Base-by-base conservation (phyloP, 441 rosid species). In the Euphorbia neoarborescens region DNA sequence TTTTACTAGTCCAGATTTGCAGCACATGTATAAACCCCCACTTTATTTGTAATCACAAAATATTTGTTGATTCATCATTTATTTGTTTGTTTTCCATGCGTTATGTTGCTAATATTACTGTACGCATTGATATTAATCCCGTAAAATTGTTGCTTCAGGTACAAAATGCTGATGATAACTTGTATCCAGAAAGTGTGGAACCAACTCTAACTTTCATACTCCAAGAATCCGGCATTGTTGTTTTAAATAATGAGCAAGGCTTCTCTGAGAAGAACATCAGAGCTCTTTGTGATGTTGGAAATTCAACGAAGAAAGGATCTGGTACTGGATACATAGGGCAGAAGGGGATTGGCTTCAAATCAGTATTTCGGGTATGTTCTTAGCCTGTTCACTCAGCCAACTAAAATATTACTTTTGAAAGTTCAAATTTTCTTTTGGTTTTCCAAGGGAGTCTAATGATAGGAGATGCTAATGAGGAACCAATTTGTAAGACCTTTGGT, bases 311-410 rank as follows among this genome's bases (percentile, higher is more conserved):
- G 83, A 90, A 88, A 76, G 95, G 95, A 79, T 84, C 85, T 82
- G 83, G 83, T 71, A 60, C 79, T 72, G 99, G 99, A 62, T 95
- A 92, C 82, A 90, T 95, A 48, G 99, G 99, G 79, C 88, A 90
- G 87, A 95, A 95, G 82, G 99, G 99, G 77, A 95, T 95, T 77
- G 99, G 99, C 80, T 95, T 95, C 84, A 95, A 95, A 84, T 95
- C 99, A 68, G 99, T 95, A 65, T 95, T 92, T 83, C 92, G 97
- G 96, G 99, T 95, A 86, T 77, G 83, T 67, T 42, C 25, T 28
- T 42, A 12, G 27, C 61, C 24, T 8, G 32, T 56, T 25, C 61
- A 57, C 32, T 17, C 27, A 25, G 62, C 62, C 62, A 57, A 57
- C 13, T 10, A 3, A 1, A 57, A 57, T 25, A 34, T 25, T 57